Evolutionary conservation across 2,329 filamentous ascomycete genomes (phyloP).

Genomic region (Botrytis byssoidea): DNA sequence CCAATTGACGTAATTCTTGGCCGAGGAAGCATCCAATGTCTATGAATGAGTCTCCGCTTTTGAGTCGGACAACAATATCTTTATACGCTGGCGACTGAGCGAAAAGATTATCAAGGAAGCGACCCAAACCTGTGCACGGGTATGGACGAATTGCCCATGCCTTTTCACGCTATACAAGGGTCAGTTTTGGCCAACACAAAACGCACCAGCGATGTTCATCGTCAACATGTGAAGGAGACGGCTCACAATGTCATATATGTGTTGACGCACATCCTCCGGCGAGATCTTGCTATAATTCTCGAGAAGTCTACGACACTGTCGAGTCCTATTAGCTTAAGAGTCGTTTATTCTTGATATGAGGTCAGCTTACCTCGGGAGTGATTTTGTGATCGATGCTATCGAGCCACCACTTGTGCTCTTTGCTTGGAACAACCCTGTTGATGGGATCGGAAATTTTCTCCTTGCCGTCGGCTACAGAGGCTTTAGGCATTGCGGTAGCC

Average conservation of each 20-base stretch:
- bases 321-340: no score
- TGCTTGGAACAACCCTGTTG: not conserved
- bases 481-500: not conserved
- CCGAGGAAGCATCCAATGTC: conserved; percentile 41
- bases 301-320: not conserved
- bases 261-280: conserved; percentile 1
- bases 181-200: not conserved
- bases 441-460: conserved; percentile 1
- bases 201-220: not conserved
- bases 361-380: not conserved
- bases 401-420: not conserved
- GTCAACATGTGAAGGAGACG: not conserved
- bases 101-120: conserved; percentile 27
- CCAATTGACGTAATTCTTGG: conserved; percentile 42
- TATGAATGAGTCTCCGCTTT: conserved; percentile 23
- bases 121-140: conserved; percentile 28
- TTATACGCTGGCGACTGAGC: conserved; percentile 23
- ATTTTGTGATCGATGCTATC: conserved; percentile 11
- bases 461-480: not conserved
- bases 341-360: not conserved
- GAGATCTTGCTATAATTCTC: conserved; percentile 1
- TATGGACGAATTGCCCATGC: conserved; percentile 25
- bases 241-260: conserved; percentile 18
- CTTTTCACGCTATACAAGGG: conserved; percentile 21
- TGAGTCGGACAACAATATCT: conserved; percentile 24